Base-by-base conservation (phyloP, 2,329 filamentous ascomycete species). In the Sporothrix luriei region DNA sequence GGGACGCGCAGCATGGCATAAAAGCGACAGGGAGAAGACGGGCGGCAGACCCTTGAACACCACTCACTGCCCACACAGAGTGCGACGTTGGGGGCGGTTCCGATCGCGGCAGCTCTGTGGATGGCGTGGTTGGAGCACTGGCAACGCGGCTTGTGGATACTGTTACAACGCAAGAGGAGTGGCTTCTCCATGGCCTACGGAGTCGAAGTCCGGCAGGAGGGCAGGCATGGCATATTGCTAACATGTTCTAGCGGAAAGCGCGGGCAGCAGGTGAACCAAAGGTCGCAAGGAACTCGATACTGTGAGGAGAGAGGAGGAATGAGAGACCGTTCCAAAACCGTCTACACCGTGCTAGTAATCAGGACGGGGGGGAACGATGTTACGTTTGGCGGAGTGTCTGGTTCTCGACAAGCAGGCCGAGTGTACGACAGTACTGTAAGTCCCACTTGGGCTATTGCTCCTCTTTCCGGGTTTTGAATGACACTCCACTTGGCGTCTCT, bases 61-160 rank as follows among this genome's bases (percentile, higher is more conserved):
- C 57, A 16, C n/a, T 61, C 57, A 16, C n/a, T 61, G 43, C 21
- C 24, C 46, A 24, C 61, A 49, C 46, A 52, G 43, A 52, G 9
- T 66, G 49, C 64, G 49, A 54, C 49, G 64, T 55, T 66, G 64
- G 64, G 64, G 64, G 33, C 62, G 62, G 62, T 52, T 40, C 48
- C 62, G 62, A 66, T 66, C 62, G 48, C 54, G 49, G 26, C 64
- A 54, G n/a, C 49, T 33, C 46, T 38, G 11, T 65, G 62, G 59
- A 11, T 14, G 62, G 26, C 21, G 46, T 64, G 43, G 14, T 16
- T 43, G n/a, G 59, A 24, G 33, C 9, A 3, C 9, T 21, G 1
- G 59, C 10, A 48, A 48, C 21, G 40, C 38, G 43, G 59, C 24
- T 19, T 46, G 40, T 64, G 61, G 43, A 24, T 16, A 49, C 43